Evolutionary conservation across 768 basidiomycete species (phyloP), one percentile per base, ranked within the genome.

Genomic region (Phanerochaete sordida): DNA sequence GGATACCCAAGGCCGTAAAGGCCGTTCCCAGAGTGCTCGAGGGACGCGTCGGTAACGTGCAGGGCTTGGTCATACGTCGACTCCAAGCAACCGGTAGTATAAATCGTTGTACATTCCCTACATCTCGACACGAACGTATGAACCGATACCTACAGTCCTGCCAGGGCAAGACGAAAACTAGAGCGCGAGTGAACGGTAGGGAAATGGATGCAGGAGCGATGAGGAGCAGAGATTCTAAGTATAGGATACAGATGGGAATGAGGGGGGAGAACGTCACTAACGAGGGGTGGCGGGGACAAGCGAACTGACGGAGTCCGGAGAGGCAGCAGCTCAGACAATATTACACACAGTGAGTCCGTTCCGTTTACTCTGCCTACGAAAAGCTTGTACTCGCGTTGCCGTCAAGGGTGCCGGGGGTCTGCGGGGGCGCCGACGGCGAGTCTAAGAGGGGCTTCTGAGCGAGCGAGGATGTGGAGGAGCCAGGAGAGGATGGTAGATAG

Each of bases 401-500:
- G 11, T 15, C 53, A n/a, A n/a, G 16, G 37, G 35, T 37, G 23
- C 35, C 31, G 7, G 53, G 24, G 24, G 19, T 23, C 8, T 24
- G 35, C 12, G 53, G 53, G 4, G 33, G 35, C 35, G n/a, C 37
- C 11, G 53, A 54, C 7, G 57, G 45, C 23, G 57, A 48, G 61
- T 66, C 66, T 57, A 79, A 65, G 45, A 79, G 70, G 31, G 76
- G 78, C 64, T 75, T 76, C 65, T 74, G 73, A 24, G 72, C 72
- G 45, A 76, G 59, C n/a, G 71, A 68, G 3, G 77, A 79, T 49
- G 80, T 56, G 21, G 71, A 67, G 2, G 77, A 79, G 50, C 79
- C 79, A 3, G 77, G 77, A 28, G 80, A 78, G 53, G 82, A 81
- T 43, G 76, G 76, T 39, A 81, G 69, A 49, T 73, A 69, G 57